Evolutionary conservation across 371 early-diverging fungal genomes (phyloP), one percentile per base, ranked within the genome.

Genomic region (Rhizopus sp.): DNA sequence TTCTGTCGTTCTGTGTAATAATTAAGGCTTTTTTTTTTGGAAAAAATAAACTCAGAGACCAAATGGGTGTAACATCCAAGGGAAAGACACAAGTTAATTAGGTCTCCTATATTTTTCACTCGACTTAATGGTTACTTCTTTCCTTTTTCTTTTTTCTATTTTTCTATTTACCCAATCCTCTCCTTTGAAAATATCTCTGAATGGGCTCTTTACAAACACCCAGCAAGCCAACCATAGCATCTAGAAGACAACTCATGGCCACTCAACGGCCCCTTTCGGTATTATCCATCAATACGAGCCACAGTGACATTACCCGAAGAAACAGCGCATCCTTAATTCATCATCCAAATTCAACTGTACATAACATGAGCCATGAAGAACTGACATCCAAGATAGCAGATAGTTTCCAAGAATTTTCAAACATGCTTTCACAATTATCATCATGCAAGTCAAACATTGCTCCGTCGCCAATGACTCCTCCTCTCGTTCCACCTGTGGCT

Each of bases 401-500:
- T 46, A 77, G 65, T 56, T 77, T 73, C 50, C 67, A 73, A 47
- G 68, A 77, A 29, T 77, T 77, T 41, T 69, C 72, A 3, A 62
- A 56, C 51, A 77, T 77, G 69, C 58, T 77, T 0, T 57, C 61
- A 4, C 68, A 75, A 57, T 40, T 70, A 51, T 68, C 65, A 6
- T 53, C 51, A 8, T 52, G 47, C 8, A 66, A 66, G 40, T 17
- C 39, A 33, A 30, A 45, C 6, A 35, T 32, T 6, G 15, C 10
- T 52, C 50, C 57, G 40, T 41, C 31, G 15, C 42, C 32, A 16
- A 46, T 33, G 52, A 35, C 31, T 44, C 47, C 31, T 7, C 35
- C 50, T 47, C 12, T 38, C 32, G 42, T 51, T 44, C 16, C 59
- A 48, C 52, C 57, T 47, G 52, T 64, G 34, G 54, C 47, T 41